A percentile compares a stretch with the other conserved stretches of the same genome.
Evolutionary conservation across 2,329 filamentous ascomycete species (phyloP).

Genomic region (Arthrinium puccinioides): DNA sequence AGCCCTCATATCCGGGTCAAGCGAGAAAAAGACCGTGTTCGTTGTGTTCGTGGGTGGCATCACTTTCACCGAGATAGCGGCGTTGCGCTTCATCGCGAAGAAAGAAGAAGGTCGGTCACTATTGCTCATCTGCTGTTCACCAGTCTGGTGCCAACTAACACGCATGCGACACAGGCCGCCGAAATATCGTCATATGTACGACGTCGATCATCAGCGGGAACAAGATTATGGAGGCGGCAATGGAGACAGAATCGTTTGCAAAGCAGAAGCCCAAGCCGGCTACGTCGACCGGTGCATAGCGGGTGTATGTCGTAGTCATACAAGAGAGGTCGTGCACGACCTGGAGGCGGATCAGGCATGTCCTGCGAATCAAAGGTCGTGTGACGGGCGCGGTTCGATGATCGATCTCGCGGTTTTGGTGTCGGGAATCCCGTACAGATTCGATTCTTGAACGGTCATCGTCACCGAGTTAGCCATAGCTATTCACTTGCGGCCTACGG

Average conservation of each 20-base stretch:
- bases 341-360: too few relatives aligned
- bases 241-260: constrained; percentile 62
- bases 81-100: constrained; percentile 80
- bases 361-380: too few relatives aligned
- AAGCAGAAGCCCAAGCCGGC: constrained; percentile 25
- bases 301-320: too few relatives aligned
- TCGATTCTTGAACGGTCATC: too few relatives aligned
- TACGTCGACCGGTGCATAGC: not conserved
- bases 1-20: constrained; percentile 69
- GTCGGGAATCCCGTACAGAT: too few relatives aligned
- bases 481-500: too few relatives aligned
- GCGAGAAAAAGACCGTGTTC: constrained; percentile 76
- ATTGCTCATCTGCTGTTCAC: not conserved
- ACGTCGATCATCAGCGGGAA: constrained; percentile 88
- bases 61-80: constrained; percentile 92
- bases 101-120: constrained; percentile 61
- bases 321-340: too few relatives aligned
- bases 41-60: constrained; percentile 98
- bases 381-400: too few relatives aligned
- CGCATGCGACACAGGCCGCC: constrained; percentile 42
- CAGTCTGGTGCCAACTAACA: not conserved
- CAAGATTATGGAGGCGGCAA: constrained; percentile 77
- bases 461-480: too few relatives aligned
- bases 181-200: constrained; percentile 85
- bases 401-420: too few relatives aligned